These are phyloP conservation scores for Candida silvicultrix DNA, from an alignment of 805 yeast species.

Conservation along the genomic window DNA sequence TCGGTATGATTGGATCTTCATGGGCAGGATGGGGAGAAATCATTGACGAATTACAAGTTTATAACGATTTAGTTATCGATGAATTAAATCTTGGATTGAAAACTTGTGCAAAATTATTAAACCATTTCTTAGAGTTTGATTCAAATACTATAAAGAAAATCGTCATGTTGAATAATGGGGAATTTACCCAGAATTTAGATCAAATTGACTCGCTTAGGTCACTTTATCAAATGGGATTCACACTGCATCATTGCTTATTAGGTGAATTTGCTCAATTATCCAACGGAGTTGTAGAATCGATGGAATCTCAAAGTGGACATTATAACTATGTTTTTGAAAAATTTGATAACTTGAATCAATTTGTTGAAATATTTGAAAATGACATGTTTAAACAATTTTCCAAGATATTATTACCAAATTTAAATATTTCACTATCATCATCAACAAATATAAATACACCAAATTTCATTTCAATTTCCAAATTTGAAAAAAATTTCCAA, in stretches of 20 bases:
- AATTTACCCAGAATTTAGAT: background rate
- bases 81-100: constrained; percentile 1
- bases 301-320: background rate
- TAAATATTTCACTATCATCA: background rate
- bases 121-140: background rate
- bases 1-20: constrained; percentile 36
- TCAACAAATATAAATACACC: background rate
- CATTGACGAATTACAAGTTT: constrained; percentile 29
- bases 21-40: constrained; percentile 48
- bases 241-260: background rate
- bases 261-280: background rate
- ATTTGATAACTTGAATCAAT: too few relatives aligned
- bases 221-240: background rate
- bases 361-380: background rate
- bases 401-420: background rate
- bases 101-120: background rate
- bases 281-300: background rate
- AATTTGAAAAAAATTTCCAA: background rate
- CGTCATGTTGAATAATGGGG: background rate
- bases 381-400: background rate
- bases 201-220: background rate
- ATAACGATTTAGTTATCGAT: background rate
- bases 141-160: background rate
- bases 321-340: background rate
- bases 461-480: background rate